phyloP scores from a whole-genome alignment of 768 basidiomycete genomes.

The Termitomyces sp. region DNA sequence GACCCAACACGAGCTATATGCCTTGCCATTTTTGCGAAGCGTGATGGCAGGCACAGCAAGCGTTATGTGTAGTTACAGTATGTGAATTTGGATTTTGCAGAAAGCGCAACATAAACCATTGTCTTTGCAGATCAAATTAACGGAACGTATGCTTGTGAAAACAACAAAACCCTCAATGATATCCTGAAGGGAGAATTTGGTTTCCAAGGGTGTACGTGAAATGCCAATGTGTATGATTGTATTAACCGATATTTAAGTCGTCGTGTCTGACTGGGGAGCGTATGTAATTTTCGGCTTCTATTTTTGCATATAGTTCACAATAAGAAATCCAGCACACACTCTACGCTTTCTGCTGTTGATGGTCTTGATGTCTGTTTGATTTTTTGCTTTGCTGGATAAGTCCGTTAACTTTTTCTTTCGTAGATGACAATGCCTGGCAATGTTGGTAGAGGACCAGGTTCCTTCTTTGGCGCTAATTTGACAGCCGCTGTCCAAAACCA shows the following conservation, averaged over 20 bases:
- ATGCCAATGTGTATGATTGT: not conserved
- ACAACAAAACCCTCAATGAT: conserved; percentile 61
- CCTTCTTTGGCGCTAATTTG: conserved; percentile 64
- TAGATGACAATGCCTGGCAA: conserved; percentile 73
- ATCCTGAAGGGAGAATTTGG: conserved; percentile 69
- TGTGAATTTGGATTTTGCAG: conserved; percentile 15
- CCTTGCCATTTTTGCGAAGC: conserved; percentile 62
- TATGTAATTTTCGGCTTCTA: conserved; percentile 15
- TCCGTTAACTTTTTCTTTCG: not conserved
- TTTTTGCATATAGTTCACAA: not conserved
- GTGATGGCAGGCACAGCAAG: conserved; percentile 69
- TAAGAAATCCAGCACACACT: conserved; percentile 31
- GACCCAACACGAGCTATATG: conserved; percentile 72
- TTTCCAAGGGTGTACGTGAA: conserved; percentile 64
- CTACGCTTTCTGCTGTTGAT: conserved; percentile 54
- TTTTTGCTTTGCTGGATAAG: not conserved
- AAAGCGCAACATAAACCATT: not conserved
- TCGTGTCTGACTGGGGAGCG: conserved; percentile 75
- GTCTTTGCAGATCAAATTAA: conserved; percentile 51
- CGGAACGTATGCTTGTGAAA: conserved; percentile 71
- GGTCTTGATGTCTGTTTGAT: conserved; percentile 56
- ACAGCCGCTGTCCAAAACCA: conserved; percentile 65
- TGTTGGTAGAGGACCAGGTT: conserved; percentile 25
- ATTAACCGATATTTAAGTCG: conserved; percentile 25
- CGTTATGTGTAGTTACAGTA: conserved; percentile 76